phyloP scores from a whole-genome alignment of 2,329 filamentous ascomycete species.

The Fusarium armeniacum region DNA sequence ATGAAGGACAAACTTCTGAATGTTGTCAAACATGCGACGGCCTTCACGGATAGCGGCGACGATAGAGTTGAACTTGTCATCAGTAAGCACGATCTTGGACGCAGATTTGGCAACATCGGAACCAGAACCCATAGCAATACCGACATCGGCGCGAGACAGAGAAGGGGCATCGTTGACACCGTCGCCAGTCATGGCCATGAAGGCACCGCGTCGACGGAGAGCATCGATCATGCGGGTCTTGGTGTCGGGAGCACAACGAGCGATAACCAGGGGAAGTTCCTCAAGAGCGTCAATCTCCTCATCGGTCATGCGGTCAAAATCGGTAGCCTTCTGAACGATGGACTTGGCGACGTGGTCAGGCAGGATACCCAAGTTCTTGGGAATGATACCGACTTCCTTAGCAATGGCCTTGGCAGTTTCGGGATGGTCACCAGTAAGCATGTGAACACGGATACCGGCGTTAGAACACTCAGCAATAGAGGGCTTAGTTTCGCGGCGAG shows the following conservation, averaged over 20 bases:
- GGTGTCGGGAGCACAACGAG: constrained; percentile 85
- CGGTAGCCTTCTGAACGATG: constrained; percentile 80
- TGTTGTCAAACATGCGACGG: constrained; percentile 88
- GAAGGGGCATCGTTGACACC: constrained; percentile 90
- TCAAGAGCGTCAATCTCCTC: constrained; percentile 81
- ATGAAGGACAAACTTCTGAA: constrained; percentile 88
- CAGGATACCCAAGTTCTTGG: constrained; percentile 70
- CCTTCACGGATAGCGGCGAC: constrained; percentile 87
- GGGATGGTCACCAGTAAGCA: constrained; percentile 87
- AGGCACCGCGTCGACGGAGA: constrained; percentile 80
- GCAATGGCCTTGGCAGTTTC: constrained; percentile 85
- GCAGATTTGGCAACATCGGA: constrained; percentile 90
- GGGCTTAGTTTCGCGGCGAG: constrained; percentile 81
- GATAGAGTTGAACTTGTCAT: constrained; percentile 91
- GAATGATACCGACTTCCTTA: constrained; percentile 82
- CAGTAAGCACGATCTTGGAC: constrained; percentile 83
- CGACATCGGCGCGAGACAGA: constrained; percentile 84
- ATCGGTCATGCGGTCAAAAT: constrained; percentile 84
- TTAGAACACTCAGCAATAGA: constrained; percentile 78
- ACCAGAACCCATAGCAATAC: constrained; percentile 91
- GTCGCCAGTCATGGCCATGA: constrained; percentile 90
- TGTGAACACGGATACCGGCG: constrained; percentile 84
- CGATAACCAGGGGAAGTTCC: constrained; percentile 83
- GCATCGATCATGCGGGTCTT: constrained; percentile 94
- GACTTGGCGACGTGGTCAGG: constrained; percentile 73